Percentiles rank a stretch among this genome's conserved stretches.
phyloP scores from a whole-genome alignment of 331 rosid species.

The Cydonia oblonga region DNA sequence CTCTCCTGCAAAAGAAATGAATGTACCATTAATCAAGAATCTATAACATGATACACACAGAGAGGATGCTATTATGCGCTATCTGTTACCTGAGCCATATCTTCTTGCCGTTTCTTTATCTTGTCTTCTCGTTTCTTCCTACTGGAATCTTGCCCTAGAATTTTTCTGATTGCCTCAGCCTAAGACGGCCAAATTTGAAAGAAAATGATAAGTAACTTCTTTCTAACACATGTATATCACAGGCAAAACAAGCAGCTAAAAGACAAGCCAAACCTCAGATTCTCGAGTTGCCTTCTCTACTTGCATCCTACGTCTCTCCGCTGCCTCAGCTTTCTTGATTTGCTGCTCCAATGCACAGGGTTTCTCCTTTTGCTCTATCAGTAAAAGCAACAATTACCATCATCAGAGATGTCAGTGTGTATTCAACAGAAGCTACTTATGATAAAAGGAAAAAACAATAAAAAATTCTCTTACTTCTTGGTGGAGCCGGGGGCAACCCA shows the following conservation, averaged over 20 bases:
- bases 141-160: constrained; percentile 55
- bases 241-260: background rate
- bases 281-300: constrained; percentile 57
- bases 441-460: background rate
- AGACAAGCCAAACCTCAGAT: constrained; percentile 39
- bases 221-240: background rate
- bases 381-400: background rate
- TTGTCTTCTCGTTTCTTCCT: constrained; percentile 58
- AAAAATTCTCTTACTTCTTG: constrained; percentile 50
- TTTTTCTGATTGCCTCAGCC: constrained; percentile 61
- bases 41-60: background rate
- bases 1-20: constrained; percentile 33
- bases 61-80: background rate
- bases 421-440: background rate
- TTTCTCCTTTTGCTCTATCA: constrained; percentile 37
- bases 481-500: constrained; percentile 71
- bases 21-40: background rate
- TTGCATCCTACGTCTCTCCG: constrained; percentile 52
- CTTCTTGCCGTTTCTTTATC: constrained; percentile 39
- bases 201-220: background rate
- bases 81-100: constrained; percentile 27
- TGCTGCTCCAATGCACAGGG: constrained; percentile 47
- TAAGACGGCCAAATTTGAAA: constrained; percentile 17
- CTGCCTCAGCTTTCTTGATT: constrained; percentile 54
- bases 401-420: constrained; percentile 8